These are phyloP conservation scores for Mimosa bimucronata DNA, from an alignment of 306 rosid species.

Conservation along the genomic window DNA sequence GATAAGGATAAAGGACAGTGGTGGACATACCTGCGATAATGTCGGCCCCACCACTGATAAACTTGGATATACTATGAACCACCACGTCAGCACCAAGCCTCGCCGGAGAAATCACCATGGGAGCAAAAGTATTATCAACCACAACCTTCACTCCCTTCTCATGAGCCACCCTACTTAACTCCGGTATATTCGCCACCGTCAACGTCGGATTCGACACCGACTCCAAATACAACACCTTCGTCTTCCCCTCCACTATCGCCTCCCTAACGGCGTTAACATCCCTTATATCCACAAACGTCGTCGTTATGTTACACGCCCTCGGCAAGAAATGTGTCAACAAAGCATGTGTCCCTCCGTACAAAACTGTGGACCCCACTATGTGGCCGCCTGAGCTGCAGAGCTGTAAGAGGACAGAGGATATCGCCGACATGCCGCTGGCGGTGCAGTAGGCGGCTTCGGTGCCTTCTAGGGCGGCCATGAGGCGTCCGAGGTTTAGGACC, in stretches of 20 bases:
- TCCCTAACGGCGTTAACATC: slow-evolving; percentile 56
- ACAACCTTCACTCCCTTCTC: slow-evolving; percentile 77
- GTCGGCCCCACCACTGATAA: slow-evolving; percentile 96
- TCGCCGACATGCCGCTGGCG: slow-evolving; percentile 92
- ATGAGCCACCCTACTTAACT: slow-evolving; percentile 63
- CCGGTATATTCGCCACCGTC: slow-evolving; percentile 73
- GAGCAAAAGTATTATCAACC: slow-evolving; percentile 90
- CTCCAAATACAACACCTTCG: slow-evolving; percentile 78
- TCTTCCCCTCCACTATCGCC: slow-evolving; percentile 67
- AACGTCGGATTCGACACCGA: slow-evolving; percentile 77
- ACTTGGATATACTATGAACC: slow-evolving; percentile 88
- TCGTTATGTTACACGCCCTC: slow-evolving; percentile 56
- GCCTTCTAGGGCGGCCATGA: slow-evolving; percentile 88
- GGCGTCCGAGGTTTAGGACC: slow-evolving; percentile 80
- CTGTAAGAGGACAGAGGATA: slow-evolving; percentile 66
- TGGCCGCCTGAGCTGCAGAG: slow-evolving; percentile 67
- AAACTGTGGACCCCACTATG: slow-evolving; percentile 63
- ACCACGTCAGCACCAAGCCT: slow-evolving; percentile 92
- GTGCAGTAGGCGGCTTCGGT: slow-evolving; percentile 98
- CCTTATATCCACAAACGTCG: slow-evolving; percentile 66
- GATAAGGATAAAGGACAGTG: not conserved
- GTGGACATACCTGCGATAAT: slow-evolving; percentile 75
- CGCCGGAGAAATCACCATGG: slow-evolving; percentile 85
- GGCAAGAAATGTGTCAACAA: slow-evolving; percentile 76
- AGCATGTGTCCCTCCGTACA: slow-evolving; percentile 95